Percentiles rank a stretch among this genome's conserved stretches.
Conservation (phyloP, 768 basidiomycete genomes). For the Pholiota microspora region DNA sequence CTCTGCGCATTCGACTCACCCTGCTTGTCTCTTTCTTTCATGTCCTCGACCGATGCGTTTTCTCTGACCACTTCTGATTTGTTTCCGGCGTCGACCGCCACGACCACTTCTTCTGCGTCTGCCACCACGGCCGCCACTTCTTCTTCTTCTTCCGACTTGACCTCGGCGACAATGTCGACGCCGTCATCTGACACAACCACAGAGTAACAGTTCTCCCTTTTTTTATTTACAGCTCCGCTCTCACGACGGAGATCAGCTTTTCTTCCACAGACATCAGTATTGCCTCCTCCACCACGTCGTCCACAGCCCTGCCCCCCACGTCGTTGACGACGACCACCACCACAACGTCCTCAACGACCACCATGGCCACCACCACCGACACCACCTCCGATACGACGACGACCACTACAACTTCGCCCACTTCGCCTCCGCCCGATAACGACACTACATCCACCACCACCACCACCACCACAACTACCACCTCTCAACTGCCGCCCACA, state of each 20-base stretch:
- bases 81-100: slow-evolving; percentile 19
- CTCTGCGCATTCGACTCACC: background rate
- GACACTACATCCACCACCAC: background rate
- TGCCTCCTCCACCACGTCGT: background rate
- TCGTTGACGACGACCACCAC: background rate
- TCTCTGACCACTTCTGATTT: slow-evolving; percentile 14
- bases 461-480: slow-evolving; percentile 1
- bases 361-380: background rate
- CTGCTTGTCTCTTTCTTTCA: background rate
- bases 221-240: background rate
- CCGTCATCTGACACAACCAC: slow-evolving; percentile 10
- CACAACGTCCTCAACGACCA: background rate
- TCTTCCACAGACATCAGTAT: background rate
- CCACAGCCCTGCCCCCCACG: background rate
- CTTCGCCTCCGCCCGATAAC: background rate
- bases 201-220: background rate
- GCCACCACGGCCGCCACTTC: slow-evolving; percentile 16
- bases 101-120: slow-evolving; percentile 20
- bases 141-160: slow-evolving; percentile 16
- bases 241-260: background rate
- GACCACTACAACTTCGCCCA: background rate
- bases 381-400: background rate
- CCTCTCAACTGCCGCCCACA: slow-evolving; percentile 14
- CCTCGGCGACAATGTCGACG: slow-evolving; percentile 17
- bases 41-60: background rate